Base-by-base conservation (phyloP, 345 rosid species). In the Barbarea vulgaris region DNA sequence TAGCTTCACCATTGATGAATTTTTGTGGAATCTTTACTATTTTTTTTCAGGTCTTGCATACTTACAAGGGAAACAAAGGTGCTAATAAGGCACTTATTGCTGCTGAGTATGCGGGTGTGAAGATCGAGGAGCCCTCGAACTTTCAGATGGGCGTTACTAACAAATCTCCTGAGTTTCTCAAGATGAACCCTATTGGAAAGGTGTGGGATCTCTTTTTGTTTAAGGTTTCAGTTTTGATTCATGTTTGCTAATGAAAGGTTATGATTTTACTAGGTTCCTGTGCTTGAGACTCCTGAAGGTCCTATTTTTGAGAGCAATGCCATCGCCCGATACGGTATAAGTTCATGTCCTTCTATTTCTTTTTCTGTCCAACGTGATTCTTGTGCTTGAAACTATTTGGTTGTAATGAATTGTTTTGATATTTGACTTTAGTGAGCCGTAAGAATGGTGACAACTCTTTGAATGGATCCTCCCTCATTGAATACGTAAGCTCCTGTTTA, bases 101-200 rank as follows among this genome's bases (percentile, higher is more conserved):
- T n/a, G 99, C 91, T 0, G 98, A 96, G 80, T 96, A 93, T 79
- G 75, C 83, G 0, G 97, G 92, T 11, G 96, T 91, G 64, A 60
- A 87, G 59, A 88, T 93, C 51, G 83, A 86, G 42, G 22, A 88
- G 75, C 66, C 30, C 3, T 74, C 87, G 15, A 70, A 84, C 15
- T 93, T 96, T 75, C 88, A 93, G 88, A 87, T 93, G 96, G 96
- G 96, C 5, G 97, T 88, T 25, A 64, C 96, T 0, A 95, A 92
- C 83, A 96, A 93, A 70, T 75, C 95, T 48, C 96, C 97, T 0
- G 97, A 88, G 73, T 96, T 88, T 62, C 83, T 93, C 24, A 91
- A 91, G 87, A 85, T 89, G 98, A 96, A 96, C 51, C 99, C 99
- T 30, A 82, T 93, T 41, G 97, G 99, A 51, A 93, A 96, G 98